phyloP scores from a whole-genome alignment of 2,329 filamentous ascomycete genomes.

The Penicillium hordei region DNA sequence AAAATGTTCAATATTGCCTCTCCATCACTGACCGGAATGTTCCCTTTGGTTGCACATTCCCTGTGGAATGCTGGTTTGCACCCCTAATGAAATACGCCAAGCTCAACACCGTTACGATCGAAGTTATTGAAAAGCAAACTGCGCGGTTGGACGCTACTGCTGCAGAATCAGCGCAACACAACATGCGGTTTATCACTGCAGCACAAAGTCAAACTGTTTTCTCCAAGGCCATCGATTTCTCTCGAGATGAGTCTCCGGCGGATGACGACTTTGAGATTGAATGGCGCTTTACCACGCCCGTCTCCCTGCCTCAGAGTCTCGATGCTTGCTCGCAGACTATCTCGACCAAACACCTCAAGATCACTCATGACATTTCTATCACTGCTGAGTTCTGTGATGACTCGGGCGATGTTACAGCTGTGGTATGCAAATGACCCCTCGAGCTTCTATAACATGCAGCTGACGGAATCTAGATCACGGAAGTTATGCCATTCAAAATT shows the following conservation, averaged over 20 bases:
- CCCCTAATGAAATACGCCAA: conserved; percentile 14
- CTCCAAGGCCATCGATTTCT: neutral
- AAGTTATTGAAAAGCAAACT: conserved; percentile 19
- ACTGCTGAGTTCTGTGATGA: conserved; percentile 1
- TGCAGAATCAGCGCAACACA: conserved; percentile 15
- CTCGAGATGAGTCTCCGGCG: neutral
- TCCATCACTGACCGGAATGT: conserved; percentile 21
- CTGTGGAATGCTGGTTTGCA: conserved; percentile 20
- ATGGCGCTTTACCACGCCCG: neutral
- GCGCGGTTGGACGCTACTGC: conserved; percentile 19
- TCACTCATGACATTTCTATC: conserved; percentile 1
- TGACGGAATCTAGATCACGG: neutral
- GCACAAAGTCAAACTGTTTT: conserved; percentile 10
- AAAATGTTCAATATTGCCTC: conserved; percentile 19
- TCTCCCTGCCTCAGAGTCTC: neutral
- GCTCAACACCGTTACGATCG: conserved; percentile 9
- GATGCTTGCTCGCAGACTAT: conserved; percentile 6
- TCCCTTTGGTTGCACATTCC: conserved; percentile 22
- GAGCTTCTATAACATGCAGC: neutral
- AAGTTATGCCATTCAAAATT: conserved; percentile 5
- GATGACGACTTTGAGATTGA: conserved; percentile 1
- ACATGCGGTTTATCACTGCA: conserved; percentile 14
- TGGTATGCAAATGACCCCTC: neutral
- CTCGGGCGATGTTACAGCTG: neutral
- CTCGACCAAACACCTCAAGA: conserved; percentile 3